Conservation (phyloP, 495 filamentous ascomycete species). For the Aspergillus sclerotioniger region DNA sequence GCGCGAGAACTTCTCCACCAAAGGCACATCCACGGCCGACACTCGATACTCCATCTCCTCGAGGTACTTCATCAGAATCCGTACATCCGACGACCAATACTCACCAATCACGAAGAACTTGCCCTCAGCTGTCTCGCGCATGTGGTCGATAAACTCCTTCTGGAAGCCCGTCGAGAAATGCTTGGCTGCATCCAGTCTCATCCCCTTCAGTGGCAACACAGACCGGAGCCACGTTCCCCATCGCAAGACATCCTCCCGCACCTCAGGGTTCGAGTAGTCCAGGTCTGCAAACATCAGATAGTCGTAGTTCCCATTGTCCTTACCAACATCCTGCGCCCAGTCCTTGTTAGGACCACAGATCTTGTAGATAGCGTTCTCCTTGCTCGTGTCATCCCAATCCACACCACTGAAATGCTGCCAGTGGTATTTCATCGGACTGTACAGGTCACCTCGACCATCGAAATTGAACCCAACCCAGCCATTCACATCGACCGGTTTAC, state of each 20-base stretch:
- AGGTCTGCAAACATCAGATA: constrained; percentile 67
- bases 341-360: constrained; percentile 60
- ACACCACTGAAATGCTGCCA: constrained; percentile 70
- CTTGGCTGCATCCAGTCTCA: constrained; percentile 72
- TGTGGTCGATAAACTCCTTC: constrained; percentile 52
- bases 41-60: constrained; percentile 56
- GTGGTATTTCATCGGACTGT: constrained; percentile 63
- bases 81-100: constrained; percentile 63
- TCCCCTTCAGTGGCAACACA: constrained; percentile 56
- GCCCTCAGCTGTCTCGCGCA: constrained; percentile 45
- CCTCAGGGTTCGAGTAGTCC: constrained; percentile 65
- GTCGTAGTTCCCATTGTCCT: constrained; percentile 69
- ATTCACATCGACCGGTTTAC: constrained; percentile 57
- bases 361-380: constrained; percentile 62
- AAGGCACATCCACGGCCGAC: constrained; percentile 65
- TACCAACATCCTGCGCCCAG: constrained; percentile 65
- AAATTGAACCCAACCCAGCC: constrained; percentile 69
- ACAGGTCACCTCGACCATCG: constrained; percentile 54
- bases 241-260: constrained; percentile 56
- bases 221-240: constrained; percentile 67
- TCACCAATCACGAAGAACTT: constrained; percentile 70
- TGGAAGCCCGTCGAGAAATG: constrained; percentile 67
- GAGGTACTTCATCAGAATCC: constrained; percentile 55
- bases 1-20: constrained; percentile 61
- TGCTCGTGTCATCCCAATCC: constrained; percentile 59